Evolutionary conservation across 306 rosid genomes (phyloP).

Genomic region (Quercus parvula): DNA sequence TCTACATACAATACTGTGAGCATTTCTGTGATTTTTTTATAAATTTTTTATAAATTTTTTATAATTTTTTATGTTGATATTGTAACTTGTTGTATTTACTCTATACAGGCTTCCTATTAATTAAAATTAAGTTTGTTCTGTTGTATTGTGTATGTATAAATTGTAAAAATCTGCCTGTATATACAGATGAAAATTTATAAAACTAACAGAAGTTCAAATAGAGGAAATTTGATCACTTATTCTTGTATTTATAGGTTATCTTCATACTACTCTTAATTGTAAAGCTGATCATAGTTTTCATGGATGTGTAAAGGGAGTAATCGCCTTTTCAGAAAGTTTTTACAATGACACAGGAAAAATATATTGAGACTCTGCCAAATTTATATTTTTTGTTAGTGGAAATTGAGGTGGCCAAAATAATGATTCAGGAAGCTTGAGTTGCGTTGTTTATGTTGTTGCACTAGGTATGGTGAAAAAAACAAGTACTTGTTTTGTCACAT

Average conservation of each 20-base stretch:
- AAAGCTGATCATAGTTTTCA: background rate
- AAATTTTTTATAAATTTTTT: background rate
- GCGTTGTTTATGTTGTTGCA: too few relatives aligned
- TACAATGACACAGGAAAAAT: background rate
- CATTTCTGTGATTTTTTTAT: background rate
- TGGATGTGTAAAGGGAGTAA: background rate
- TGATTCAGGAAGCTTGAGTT: background rate
- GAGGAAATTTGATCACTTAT: background rate
- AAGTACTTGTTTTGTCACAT: background rate
- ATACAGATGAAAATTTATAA: background rate
- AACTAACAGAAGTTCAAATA: background rate
- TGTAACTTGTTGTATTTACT: background rate
- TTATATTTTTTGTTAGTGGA: background rate
- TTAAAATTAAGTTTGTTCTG: background rate
- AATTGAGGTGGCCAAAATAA: background rate
- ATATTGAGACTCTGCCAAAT: background rate
- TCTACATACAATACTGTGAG: slow-evolving; percentile 65
- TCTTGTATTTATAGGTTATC: background rate
- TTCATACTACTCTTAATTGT: background rate
- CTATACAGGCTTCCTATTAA: background rate
- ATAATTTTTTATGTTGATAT: background rate
- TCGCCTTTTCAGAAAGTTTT: background rate
- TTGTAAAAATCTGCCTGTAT: background rate
- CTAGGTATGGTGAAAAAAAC: background rate
- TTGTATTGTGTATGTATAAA: background rate